These are phyloP conservation scores for Thamnidium elegans DNA, from an alignment of 192 early-diverging fungal genomes.

Conservation along the genomic window DNA sequence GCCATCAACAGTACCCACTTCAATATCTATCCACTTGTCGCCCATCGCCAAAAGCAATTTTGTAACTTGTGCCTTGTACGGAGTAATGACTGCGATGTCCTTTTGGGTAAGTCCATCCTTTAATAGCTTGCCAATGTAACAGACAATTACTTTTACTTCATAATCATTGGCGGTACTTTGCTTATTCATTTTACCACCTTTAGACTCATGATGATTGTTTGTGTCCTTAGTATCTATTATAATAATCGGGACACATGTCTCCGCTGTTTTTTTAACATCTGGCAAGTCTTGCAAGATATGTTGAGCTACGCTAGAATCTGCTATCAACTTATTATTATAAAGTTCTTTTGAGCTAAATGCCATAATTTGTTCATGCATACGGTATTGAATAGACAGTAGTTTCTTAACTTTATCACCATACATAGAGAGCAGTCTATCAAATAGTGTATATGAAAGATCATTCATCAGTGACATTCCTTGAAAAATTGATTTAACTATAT, in stretches of 20 bases:
- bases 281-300: slow-evolving; percentile 64
- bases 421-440: slow-evolving; percentile 67
- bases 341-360: slow-evolving; percentile 62
- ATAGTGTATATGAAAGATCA: slow-evolving; percentile 60
- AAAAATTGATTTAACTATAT: slow-evolving; percentile 10
- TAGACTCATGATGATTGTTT: slow-evolving; percentile 35
- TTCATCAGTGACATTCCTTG: slow-evolving; percentile 8
- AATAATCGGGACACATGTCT: slow-evolving; percentile 55
- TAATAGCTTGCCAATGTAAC: slow-evolving; percentile 61
- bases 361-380: slow-evolving; percentile 85
- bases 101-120: slow-evolving; percentile 53
- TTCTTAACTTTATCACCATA: slow-evolving; percentile 57
- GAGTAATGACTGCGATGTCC: slow-evolving; percentile 82
- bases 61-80: slow-evolving; percentile 86
- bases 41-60: slow-evolving; percentile 45
- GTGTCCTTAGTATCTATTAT: slow-evolving; percentile 68
- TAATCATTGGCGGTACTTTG: slow-evolving; percentile 72
- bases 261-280: slow-evolving; percentile 53
- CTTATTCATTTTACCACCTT: slow-evolving; percentile 29
- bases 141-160: slow-evolving; percentile 64
- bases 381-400: slow-evolving; percentile 80
- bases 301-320: slow-evolving; percentile 57
- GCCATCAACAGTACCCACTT: slow-evolving; percentile 84
- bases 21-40: slow-evolving; percentile 55
- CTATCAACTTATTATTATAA: slow-evolving; percentile 65